phyloP scores from a whole-genome alignment of 2,329 filamentous ascomycete genomes.

The Incumbomyces delicatus region DNA sequence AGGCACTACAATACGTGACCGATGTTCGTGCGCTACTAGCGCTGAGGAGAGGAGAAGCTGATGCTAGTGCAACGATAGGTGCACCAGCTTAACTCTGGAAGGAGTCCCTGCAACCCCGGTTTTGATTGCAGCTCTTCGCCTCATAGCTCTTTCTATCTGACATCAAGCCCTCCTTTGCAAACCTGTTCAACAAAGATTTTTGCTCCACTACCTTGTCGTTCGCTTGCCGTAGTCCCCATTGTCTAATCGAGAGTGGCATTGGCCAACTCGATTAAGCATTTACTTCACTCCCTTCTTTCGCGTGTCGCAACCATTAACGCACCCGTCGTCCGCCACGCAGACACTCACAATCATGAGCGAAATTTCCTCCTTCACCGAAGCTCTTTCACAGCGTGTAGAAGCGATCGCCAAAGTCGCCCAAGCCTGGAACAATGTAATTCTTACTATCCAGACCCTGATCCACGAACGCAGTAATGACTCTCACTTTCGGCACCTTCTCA shows the following conservation, averaged over 20 bases:
- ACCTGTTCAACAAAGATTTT: no score
- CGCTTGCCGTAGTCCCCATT: background rate
- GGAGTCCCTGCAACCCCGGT: background rate
- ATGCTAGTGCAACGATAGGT: conserved; percentile 13
- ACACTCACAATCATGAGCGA: no score
- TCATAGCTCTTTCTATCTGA: no score
- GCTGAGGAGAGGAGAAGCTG: conserved; percentile 68
- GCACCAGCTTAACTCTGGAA: conserved; percentile 2
- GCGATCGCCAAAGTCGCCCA: conserved; percentile 31
- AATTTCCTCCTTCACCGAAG: no score
- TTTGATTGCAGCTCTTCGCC: background rate
- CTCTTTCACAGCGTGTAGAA: conserved; percentile 20
- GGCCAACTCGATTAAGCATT: no score
- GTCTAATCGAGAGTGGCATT: background rate
- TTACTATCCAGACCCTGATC: conserved; percentile 90
- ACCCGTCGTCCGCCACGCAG: no score
- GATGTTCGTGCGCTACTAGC: conserved; percentile 88
- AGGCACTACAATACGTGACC: conserved; percentile 91
- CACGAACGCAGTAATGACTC: conserved; percentile 91
- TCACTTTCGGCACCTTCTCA: conserved; percentile 74
- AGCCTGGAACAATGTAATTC: conserved; percentile 28
- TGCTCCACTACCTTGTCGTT: no score
- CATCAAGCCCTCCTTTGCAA: no score
- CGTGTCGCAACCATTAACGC: no score
- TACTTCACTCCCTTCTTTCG: no score